Evolutionary conservation across 2,329 filamentous ascomycete genomes (phyloP).

Genomic region (Neofusicoccum umdonicola): DNA sequence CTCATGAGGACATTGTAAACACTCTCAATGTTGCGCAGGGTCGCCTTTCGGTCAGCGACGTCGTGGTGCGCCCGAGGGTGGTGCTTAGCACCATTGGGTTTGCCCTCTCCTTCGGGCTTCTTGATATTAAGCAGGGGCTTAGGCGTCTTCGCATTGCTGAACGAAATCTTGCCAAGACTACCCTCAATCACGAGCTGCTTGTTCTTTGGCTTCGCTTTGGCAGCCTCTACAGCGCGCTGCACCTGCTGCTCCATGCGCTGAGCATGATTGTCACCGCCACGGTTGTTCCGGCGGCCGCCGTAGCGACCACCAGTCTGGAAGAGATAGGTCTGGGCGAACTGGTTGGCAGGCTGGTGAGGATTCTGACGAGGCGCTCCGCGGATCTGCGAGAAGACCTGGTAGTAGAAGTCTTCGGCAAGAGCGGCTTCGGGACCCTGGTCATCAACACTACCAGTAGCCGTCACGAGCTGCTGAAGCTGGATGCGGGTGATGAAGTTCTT

Average conservation of each 20-base stretch:
- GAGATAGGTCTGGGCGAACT: conserved; percentile 96
- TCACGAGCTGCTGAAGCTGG: conserved; percentile 91
- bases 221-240: conserved; percentile 92
- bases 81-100: conserved; percentile 47
- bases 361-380: conserved; percentile 85
- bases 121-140: conserved; percentile 95
- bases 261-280: conserved; percentile 92
- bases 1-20: conserved; percentile 88
- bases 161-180: conserved; percentile 95
- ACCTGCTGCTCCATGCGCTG: conserved; percentile 99
- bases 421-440: conserved; percentile 78
- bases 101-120: conserved; percentile 68
- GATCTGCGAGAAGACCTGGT: conserved; percentile 95
- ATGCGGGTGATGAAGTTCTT: conserved; percentile 99
- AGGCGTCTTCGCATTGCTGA: conserved; percentile 97
- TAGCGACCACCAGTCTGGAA: conserved; percentile 90
- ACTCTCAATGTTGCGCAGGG: conserved; percentile 81
- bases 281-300: conserved; percentile 67
- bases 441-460: conserved; percentile 82
- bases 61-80: conserved; percentile 53
- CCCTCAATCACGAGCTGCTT: conserved; percentile 96
- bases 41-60: conserved; percentile 73
- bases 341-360: conserved; percentile 87
- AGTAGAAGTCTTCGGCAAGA: conserved; percentile 93
- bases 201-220: conserved; percentile 96